These are phyloP conservation scores for Thymus quinquecostatus DNA, from an alignment of 257 asterid species.

Conservation along the genomic window DNA sequence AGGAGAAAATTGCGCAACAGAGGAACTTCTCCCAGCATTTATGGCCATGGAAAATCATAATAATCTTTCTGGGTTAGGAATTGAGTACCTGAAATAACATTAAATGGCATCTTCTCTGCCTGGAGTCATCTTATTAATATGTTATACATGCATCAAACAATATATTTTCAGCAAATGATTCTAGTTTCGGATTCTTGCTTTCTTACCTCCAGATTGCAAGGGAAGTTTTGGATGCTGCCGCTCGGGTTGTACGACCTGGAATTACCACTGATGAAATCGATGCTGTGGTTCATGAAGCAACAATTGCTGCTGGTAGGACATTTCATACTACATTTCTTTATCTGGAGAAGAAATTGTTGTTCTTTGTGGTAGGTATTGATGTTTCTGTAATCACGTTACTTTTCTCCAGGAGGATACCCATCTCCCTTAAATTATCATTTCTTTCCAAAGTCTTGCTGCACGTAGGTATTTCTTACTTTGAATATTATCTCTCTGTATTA, in stretches of 20 bases:
- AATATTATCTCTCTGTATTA: slow-evolving; percentile 27
- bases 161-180: background rate
- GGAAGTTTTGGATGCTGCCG: slow-evolving; percentile 98
- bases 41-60: background rate
- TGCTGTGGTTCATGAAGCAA: slow-evolving; percentile 92
- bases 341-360: background rate
- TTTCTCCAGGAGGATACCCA: slow-evolving; percentile 91
- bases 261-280: slow-evolving; percentile 98
- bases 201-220: slow-evolving; percentile 71
- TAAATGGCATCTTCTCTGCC: slow-evolving; percentile 1
- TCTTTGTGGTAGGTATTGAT: slow-evolving; percentile 11
- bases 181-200: background rate
- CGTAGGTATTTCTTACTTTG: slow-evolving; percentile 75
- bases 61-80: background rate
- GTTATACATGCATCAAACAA: background rate
- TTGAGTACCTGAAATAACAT: background rate
- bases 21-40: background rate
- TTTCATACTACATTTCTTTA: background rate
- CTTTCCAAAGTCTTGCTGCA: slow-evolving; percentile 99
- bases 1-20: slow-evolving; percentile 3
- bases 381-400: slow-evolving; percentile 19
- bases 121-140: background rate
- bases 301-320: slow-evolving; percentile 82
- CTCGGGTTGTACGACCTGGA: slow-evolving; percentile 88
- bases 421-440: slow-evolving; percentile 92